These are phyloP conservation scores for Excoecaria cochinchinensis DNA, from an alignment of 345 rosid genomes.

Conservation along the genomic window DNA sequence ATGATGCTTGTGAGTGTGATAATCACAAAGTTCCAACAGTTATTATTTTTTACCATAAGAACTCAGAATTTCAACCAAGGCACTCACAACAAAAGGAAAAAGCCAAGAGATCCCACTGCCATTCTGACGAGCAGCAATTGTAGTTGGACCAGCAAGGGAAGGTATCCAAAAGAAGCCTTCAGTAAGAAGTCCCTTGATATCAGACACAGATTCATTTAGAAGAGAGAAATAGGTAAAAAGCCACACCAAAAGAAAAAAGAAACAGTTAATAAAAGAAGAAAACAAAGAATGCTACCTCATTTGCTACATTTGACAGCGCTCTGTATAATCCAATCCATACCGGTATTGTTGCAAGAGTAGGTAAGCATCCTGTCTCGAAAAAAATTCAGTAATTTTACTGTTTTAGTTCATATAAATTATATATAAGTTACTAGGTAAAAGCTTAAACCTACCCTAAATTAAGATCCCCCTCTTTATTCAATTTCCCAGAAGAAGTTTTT, in stretches of 20 bases:
- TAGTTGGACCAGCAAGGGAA: constrained; percentile 91
- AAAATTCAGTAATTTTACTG: neutral
- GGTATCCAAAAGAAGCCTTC: constrained; percentile 99
- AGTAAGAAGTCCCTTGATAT: constrained; percentile 79
- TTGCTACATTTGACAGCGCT: constrained; percentile 96
- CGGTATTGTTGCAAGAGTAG: constrained; percentile 95
- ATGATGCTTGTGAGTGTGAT: neutral
- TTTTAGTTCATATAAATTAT: neutral
- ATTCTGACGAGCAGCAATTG: constrained; percentile 76
- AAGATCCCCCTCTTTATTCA: neutral
- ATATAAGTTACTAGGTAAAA: neutral
- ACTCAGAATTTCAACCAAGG: constrained; percentile 7
- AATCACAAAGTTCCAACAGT: neutral
- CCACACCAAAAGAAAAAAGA: neutral
- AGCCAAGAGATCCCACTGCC: constrained; percentile 94
- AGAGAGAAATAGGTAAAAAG: neutral
- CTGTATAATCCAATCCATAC: constrained; percentile 97
- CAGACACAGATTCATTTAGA: constrained; percentile 20
- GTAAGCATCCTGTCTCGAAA: constrained; percentile 64
- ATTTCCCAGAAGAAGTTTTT: neutral
- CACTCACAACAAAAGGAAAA: constrained; percentile 81
- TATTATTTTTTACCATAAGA: neutral
- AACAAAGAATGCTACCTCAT: constrained; percentile 53
- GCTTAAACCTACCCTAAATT: neutral
- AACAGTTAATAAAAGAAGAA: constrained; percentile 4